Evolutionary conservation across 768 basidiomycete species (phyloP).

Genomic region (Chalciporus piperatus): DNA sequence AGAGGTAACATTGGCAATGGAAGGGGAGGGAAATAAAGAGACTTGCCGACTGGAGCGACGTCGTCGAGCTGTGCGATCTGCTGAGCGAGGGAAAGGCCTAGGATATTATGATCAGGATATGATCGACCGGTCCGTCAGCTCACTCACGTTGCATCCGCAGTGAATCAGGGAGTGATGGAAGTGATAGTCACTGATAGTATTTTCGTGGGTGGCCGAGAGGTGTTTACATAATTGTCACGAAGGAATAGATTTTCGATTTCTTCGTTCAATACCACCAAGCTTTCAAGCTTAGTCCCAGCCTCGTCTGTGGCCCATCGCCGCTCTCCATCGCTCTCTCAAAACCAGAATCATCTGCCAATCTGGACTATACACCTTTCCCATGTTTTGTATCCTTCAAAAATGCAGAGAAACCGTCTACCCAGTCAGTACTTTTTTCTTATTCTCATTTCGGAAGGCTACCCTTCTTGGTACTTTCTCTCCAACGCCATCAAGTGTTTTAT

Average conservation of each 20-base stretch:
- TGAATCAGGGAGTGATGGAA: too few species aligned
- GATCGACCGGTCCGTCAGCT: background rate
- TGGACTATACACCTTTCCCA: conserved; percentile 34
- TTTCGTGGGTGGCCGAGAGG: background rate
- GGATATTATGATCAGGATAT: too few species aligned
- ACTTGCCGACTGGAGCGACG: conserved; percentile 63
- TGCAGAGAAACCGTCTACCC: conserved; percentile 37
- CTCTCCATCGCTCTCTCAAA: conserved; percentile 14
- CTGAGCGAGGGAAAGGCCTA: conserved; percentile 64
- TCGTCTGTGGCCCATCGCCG: conserved; percentile 33
- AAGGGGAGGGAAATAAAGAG: conserved; percentile 1
- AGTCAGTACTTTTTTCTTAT: conserved; percentile 25
- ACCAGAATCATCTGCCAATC: conserved; percentile 32
- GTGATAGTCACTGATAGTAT: too few species aligned
- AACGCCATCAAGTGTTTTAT: conserved; percentile 28
- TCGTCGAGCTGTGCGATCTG: conserved; percentile 82
- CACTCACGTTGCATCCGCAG: conserved; percentile 30
- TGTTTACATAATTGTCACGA: conserved; percentile 34
- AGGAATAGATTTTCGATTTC: conserved; percentile 19
- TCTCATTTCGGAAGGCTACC: conserved; percentile 28
- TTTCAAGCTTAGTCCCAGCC: too few species aligned
- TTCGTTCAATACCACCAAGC: conserved; percentile 31
- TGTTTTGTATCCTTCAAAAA: conserved; percentile 36
- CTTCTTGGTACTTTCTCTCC: conserved; percentile 18
- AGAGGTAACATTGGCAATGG: conserved; percentile 6